These are phyloP conservation scores for Epichloe gansuensis DNA, from an alignment of 2,329 filamentous ascomycete genomes.

Conservation along the genomic window DNA sequence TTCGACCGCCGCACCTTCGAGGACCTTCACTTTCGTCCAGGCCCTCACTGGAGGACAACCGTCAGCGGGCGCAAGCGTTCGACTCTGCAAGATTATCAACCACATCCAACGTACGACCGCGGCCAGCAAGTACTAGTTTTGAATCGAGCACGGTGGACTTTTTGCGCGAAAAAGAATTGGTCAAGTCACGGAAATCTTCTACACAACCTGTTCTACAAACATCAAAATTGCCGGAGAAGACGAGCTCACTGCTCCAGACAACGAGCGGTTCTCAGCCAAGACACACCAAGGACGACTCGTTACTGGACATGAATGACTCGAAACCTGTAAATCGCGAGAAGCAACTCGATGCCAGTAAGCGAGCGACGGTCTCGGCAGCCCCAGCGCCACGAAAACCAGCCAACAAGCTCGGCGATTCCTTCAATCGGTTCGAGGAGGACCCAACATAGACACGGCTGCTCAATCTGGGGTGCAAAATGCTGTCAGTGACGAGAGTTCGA, in stretches of 20 bases:
- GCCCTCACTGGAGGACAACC: slow-evolving; percentile 13
- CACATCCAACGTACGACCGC: slow-evolving; percentile 37
- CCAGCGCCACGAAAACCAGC: slow-evolving; percentile 74
- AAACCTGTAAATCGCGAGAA: slow-evolving; percentile 40
- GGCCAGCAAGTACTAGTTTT: slow-evolving; percentile 73
- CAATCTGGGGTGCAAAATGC: not conserved
- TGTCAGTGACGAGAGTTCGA: slow-evolving; percentile 42
- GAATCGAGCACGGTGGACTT: slow-evolving; percentile 68
- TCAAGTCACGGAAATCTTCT: slow-evolving; percentile 22
- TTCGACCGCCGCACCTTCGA: slow-evolving; percentile 15
- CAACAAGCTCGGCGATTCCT: slow-evolving; percentile 85
- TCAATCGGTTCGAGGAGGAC: slow-evolving; percentile 71
- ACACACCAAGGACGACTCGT: slow-evolving; percentile 42
- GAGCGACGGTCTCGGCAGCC: slow-evolving; percentile 59
- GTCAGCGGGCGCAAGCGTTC: slow-evolving; percentile 8
- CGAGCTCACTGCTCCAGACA: not conserved
- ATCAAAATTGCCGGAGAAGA: not conserved
- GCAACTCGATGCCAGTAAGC: slow-evolving; percentile 43
- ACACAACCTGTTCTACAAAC: not conserved
- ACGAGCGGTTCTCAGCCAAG: not conserved
- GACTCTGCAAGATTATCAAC: slow-evolving; percentile 13
- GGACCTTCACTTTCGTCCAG: slow-evolving; percentile 10
- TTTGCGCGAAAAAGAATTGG: slow-evolving; percentile 61
- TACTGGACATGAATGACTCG: slow-evolving; percentile 61
- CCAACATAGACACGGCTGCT: too few species aligned